Base-by-base conservation (phyloP, 768 basidiomycete genomes). In the Rhizopogon roseolus region DNA sequence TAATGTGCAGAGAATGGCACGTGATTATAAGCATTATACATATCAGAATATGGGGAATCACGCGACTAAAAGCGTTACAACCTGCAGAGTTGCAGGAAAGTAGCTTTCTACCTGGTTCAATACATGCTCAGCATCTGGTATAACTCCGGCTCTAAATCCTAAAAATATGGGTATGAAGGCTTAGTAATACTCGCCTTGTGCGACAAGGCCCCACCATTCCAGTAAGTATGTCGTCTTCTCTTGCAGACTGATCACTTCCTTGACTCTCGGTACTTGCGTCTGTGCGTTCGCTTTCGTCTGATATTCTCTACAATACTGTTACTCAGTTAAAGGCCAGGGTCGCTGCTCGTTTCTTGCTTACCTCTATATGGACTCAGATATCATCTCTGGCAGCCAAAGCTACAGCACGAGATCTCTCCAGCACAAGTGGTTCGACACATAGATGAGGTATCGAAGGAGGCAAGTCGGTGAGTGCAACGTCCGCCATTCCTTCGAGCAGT, bases 401-500 rank as follows among this genome's bases (percentile, higher is more conserved):
- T 14, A 19, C 53, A 19, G 14, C 46, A 40, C 39, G 41, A 19
- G 28, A 22, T 34, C 52, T 41, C 27, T 53, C 52, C 8, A 46
- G 11, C 16, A 42, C 41, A 25, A 49, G 28, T 39, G 37, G 36
- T 14, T 41, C 34, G n/a, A 29, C 40, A 25, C 32, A 53, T 53
- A 27, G 42, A 11, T 39, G 32, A 29, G 32, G 37, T 22, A 50
- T 43, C 14, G 19, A 32, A 42, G 8, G 45, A 25, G 58, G 49
- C 10, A 69, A 8, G 10, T 67, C 63, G 11, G 53, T 50, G 28
- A 69, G 61, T 3, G 57, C 51, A 5, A 69, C 54, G 9, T 60
- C 57, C 5, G 19, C 46, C 3, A n/a, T 14, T 14, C 25, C 16
- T 36, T 42, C 42, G 54, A 36, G 0, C 4, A 10, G 40, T 11